phyloP scores from a whole-genome alignment of 192 early-diverging fungal genomes.

The Piromyces sp. region DNA sequence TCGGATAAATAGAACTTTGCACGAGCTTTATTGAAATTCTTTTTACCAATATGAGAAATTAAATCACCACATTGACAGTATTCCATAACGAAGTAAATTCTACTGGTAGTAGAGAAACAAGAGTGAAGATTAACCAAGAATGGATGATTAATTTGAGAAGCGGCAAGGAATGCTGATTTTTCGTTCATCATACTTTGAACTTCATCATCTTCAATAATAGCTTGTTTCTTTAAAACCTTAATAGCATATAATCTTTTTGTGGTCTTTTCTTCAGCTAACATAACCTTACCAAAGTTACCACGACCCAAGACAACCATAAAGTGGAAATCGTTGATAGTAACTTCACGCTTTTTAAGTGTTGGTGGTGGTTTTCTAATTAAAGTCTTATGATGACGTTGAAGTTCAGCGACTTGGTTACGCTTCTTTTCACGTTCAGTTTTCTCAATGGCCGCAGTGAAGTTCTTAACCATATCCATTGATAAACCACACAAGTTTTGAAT shows the following conservation, averaged over 20 bases:
- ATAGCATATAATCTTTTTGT: conserved; percentile 80
- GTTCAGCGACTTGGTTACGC: background rate
- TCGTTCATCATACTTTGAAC: conserved; percentile 86
- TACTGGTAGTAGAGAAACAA: conserved; percentile 85
- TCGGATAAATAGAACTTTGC: conserved; percentile 91
- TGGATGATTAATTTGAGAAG: conserved; percentile 78
- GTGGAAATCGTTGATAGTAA: conserved; percentile 61
- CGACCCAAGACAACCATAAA: conserved; percentile 89
- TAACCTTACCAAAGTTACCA: conserved; percentile 98
- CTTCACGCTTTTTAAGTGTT: background rate
- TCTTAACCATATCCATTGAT: conserved; percentile 67
- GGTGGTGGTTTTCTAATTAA: background rate
- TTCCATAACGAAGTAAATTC: conserved; percentile 97
- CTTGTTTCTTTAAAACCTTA: conserved; percentile 96
- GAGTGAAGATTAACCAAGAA: conserved; percentile 93
- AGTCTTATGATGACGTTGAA: background rate
- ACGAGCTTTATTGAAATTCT: conserved; percentile 5
- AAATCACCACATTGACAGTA: conserved; percentile 92
- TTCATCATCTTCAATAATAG: conserved; percentile 96
- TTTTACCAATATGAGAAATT: conserved; percentile 90
- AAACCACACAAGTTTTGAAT: conserved; percentile 90
- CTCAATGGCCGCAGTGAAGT: conserved; percentile 71
- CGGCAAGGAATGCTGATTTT: conserved; percentile 82
- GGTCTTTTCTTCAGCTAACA: conserved; percentile 85
- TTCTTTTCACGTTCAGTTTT: conserved; percentile 16